Evolutionary conservation across 805 yeast species (phyloP).

Genomic region (Yarrowia keelungensis): DNA sequence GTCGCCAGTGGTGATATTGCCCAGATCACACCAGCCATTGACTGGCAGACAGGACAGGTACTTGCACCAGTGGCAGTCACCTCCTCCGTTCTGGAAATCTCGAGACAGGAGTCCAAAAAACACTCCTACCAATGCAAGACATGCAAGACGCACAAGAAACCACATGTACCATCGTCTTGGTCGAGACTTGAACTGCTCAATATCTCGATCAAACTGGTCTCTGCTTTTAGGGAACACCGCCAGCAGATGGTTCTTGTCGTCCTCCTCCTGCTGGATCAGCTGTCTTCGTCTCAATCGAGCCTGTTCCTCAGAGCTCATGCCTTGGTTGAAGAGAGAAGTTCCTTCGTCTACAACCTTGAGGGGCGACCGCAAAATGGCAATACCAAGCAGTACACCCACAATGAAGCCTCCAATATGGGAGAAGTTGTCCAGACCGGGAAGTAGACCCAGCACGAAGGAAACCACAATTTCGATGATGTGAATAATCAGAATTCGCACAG

Average conservation of each 20-base stretch:
- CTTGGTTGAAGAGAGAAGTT: constrained; percentile 4
- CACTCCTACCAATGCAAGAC: constrained; percentile 56
- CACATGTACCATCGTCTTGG: constrained; percentile 56
- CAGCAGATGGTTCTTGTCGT: constrained; percentile 41
- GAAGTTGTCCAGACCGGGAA: constrained; percentile 79
- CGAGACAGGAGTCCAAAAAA: constrained; percentile 59
- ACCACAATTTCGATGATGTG: constrained; percentile 65
- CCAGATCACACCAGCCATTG: constrained; percentile 70
- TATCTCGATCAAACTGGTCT: constrained; percentile 27
- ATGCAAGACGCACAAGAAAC: constrained; percentile 57
- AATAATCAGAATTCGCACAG: constrained; percentile 55
- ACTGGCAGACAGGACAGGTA: constrained; percentile 75
- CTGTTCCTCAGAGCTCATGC: constrained; percentile 27
- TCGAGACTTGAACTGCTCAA: constrained; percentile 43
- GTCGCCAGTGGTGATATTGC: constrained; percentile 47
- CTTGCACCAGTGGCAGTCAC: constrained; percentile 73
- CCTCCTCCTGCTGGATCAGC: constrained; percentile 41
- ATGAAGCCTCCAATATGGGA: constrained; percentile 79
- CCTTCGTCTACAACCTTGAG: constrained; percentile 44
- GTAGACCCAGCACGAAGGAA: constrained; percentile 66
- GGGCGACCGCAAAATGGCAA: constrained; percentile 64
- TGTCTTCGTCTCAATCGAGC: constrained; percentile 11
- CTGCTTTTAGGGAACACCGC: constrained; percentile 33
- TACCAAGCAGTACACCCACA: constrained; percentile 61
- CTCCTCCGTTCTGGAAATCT: constrained; percentile 60